Conservation (phyloP, 257 asterid genomes). For the Plantago ovata region DNA sequence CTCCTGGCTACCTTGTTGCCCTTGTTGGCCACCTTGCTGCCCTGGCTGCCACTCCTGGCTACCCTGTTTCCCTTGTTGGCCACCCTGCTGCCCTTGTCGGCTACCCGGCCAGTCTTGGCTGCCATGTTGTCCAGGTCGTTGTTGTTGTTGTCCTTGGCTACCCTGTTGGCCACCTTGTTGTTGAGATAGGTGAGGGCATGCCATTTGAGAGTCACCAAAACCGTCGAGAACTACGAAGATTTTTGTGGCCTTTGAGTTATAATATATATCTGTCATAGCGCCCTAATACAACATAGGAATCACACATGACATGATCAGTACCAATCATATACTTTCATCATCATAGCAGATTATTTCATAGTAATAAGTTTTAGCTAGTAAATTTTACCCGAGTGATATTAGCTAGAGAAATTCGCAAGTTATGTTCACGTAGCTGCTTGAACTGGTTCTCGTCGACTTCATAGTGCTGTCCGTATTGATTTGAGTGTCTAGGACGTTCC, state of each 20-base stretch:
- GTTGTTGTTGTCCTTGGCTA: background rate
- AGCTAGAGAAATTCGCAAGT: conserved; percentile 38
- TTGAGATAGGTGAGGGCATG: conserved; percentile 52
- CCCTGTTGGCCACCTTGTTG: background rate
- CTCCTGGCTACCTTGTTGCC: no score
- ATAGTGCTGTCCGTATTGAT: conserved; percentile 50
- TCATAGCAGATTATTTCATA: no score
- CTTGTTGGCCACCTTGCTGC: background rate
- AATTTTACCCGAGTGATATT: conserved; percentile 47
- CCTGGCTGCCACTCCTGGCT: no score
- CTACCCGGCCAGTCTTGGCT: background rate
- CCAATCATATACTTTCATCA: no score
- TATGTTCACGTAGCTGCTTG: conserved; percentile 36
- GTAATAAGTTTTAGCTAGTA: background rate
- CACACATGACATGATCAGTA: no score
- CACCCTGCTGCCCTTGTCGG: no score
- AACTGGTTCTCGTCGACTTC: conserved; percentile 32
- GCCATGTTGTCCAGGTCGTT: conserved; percentile 4
- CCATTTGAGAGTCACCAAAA: conserved; percentile 68
- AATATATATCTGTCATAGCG: conserved; percentile 51
- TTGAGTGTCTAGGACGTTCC: conserved; percentile 30
- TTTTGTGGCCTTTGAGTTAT: conserved; percentile 52
- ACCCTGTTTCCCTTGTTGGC: conserved; percentile 11
- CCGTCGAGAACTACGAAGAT: conserved; percentile 35
- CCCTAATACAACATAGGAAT: conserved; percentile 32